Base-by-base conservation (phyloP, 768 basidiomycete genomes). In the Lactifluus hygrophoroides region DNA sequence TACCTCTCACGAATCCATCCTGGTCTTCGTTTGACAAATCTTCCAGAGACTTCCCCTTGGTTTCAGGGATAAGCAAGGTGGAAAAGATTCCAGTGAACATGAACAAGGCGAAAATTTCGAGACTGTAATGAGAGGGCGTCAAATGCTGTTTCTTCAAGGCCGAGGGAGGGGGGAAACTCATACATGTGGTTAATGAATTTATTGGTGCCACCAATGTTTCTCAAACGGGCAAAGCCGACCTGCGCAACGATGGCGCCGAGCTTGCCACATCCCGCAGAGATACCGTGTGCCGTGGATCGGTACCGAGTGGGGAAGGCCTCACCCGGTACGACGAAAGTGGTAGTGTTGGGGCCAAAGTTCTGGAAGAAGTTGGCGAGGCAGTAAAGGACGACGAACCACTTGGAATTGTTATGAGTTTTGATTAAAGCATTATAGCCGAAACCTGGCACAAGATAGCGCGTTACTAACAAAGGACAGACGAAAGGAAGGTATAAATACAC, bases 341-440 rank as follows among this genome's bases (percentile, higher is more conserved):
- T 91, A 0, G 79, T 80, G 65, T 90, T 89, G 10, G 85, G 87
- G 2, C 88, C 90, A 61, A 90, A 92, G 73, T 92, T 92, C 74
- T 89, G 86, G 85, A 91, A 90, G 75, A 90, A 90, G 69, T 88
- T 86, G 65, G 88, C 80, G n/a, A 93, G 74, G 69, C 88, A 88
- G 74, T 92, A 93, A 27, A 90, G 79, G 74, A 87, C 85, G 49
- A 90, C 83, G 69, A 93, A 91, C 2, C 77, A 88, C 35, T 81
- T 80, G 16, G 49, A 76, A 19, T 73, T 69, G 2, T 69, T 11
- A 2, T 63, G 3, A 1, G 76, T 78, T 30, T 77, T 75, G 49
- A 46, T 83, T 53, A 84, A 75, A 65, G 74, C 77, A 67, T 86
- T 76, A 62, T 79, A 89, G 16, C 73, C 84, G 68, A 88, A 89